Evolutionary conservation across 345 rosid genomes (phyloP), one percentile per base, ranked within the genome.

Genomic region (Murraya paniculata): DNA sequence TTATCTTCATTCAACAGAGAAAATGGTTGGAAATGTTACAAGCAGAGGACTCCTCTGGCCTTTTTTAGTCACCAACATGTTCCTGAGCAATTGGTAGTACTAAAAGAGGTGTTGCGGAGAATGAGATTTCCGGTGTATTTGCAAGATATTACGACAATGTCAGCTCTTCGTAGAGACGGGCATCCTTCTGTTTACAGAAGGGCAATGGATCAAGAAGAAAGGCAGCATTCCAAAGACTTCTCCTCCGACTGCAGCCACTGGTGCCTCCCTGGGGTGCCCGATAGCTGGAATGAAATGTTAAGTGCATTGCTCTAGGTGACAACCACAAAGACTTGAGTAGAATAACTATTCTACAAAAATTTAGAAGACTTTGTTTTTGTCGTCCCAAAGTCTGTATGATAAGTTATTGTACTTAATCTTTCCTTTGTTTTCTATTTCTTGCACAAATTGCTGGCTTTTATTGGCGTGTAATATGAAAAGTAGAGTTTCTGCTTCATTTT

Each of bases 201-300:
- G 79, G 85, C 86, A 19, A 79, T 91, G 76, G 80, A 59, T 69
- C 89, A 91, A 76, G 88, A 85, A 35, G 81, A 84, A 74, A 92
- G 77, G 83, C 91, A 88, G 70, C 90, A 91, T 66, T 81, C 70
- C 0, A 55, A 38, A 53, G 89, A 81, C 48, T 38, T 82, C 68
- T 82, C 91, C 4, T 91, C 97, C 14, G 99, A 95, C 60, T 95
- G 99, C 33, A 93, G 93, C 89, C 98, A 95, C 66, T 95, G 99
- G 99, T 95, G 98, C 77, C 94, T 95, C 76, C 99, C 99, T 28
- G 99, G 98, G 1, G 98, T 95, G 24, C 98, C 99, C 1, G 98
- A 95, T 76, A 84, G 82, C 60, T 95, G 98, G 99, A 95, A 93
- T 81, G 98, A 94, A 88, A 91, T 94, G 96, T 80, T 94, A 67